A percentile compares a stretch with the other conserved stretches of the same genome.
Conservation (phyloP, 2,329 filamentous ascomycete genomes). For the Stagonosporopsis tanaceti region DNA sequence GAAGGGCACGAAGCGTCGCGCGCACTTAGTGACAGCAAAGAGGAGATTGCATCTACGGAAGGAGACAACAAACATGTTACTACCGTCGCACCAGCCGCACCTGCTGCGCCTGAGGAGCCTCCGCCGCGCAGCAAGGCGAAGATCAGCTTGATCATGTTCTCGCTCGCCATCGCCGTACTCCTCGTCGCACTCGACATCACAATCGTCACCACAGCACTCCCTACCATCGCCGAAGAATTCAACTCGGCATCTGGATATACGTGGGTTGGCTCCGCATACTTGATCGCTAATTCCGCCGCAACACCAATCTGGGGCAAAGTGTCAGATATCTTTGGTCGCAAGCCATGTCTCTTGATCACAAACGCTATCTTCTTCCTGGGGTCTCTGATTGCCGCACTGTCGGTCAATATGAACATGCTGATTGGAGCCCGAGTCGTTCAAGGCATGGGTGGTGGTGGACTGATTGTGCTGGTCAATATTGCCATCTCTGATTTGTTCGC, state of each 20-base stretch:
- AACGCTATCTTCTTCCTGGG: conserved; percentile 70
- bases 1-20: conserved; percentile 10
- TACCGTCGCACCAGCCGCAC: conserved; percentile 14
- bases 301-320: conserved; percentile 69
- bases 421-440: conserved; percentile 69
- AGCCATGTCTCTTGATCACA: conserved; percentile 66
- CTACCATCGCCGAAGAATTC: conserved; percentile 65
- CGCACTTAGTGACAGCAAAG: conserved; percentile 4
- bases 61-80: conserved; percentile 12
- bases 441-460: conserved; percentile 69
- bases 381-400: conserved; percentile 66
- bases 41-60: conserved; percentile 10
- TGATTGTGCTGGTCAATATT: conserved; percentile 71
- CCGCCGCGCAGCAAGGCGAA: conserved; percentile 50
- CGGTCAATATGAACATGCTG: conserved; percentile 68
- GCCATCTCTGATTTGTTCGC: conserved; percentile 70
- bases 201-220: conserved; percentile 68
- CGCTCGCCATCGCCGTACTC: conserved; percentile 63
- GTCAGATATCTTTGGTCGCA: conserved; percentile 73
- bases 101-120: conserved; percentile 27
- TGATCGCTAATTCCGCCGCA: conserved; percentile 58
- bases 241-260: conserved; percentile 59
- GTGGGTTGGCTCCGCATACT: conserved; percentile 63
- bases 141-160: conserved; percentile 59
- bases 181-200: conserved; percentile 69